Base-by-base conservation (phyloP, 73 alveolate species). In the Paramecium octaurelia region DNA sequence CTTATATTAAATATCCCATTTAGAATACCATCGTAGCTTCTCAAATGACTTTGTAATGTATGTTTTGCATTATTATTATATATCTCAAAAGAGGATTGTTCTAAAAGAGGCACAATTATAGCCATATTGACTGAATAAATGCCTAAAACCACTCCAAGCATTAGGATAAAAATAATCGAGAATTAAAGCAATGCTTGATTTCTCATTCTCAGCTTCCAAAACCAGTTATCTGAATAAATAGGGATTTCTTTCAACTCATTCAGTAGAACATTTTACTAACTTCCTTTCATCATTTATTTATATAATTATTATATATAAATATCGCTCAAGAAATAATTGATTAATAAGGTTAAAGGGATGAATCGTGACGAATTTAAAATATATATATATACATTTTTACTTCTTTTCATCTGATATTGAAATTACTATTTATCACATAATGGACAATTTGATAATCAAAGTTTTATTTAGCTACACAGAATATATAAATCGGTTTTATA, bases 1-100 rank as follows among this genome's bases (percentile, higher is more conserved):
- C 87, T 73, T 34, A 73, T 34, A 73, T 73, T 31, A 38, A 73
- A 73, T 29, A 73, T 73, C 38, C 87, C 87, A 73, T 73, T 18
- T 8, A 73, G 34, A 11, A 73, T 40, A 29, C 87, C 87, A 36
- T 73, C 87, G 14, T 73, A 73, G 8, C 87, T 43, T 73, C 34
- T 29, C 21, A 73, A 11, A 36, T 73, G 59, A 73, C 87, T 73
- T 36, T 73, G n/a, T 12, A 73, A 12, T 14, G 29, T 36, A 12
- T 34, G 34, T 73, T 40, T 31, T 12, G 87, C 87, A 36, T 35
- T 21, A 36, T 29, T 12, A 73, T 73, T 40, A 7, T 73, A 73
- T 9, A 73, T 73, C 2, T 73, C 87, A 36, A 73, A 73, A 0
- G 87, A 73, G 9, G 87, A 35, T 38, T 31, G n/a, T 35, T 73